These are phyloP conservation scores for Erodium maritimum DNA, from an alignment of 345 rosid genomes.

Conservation along the genomic window DNA sequence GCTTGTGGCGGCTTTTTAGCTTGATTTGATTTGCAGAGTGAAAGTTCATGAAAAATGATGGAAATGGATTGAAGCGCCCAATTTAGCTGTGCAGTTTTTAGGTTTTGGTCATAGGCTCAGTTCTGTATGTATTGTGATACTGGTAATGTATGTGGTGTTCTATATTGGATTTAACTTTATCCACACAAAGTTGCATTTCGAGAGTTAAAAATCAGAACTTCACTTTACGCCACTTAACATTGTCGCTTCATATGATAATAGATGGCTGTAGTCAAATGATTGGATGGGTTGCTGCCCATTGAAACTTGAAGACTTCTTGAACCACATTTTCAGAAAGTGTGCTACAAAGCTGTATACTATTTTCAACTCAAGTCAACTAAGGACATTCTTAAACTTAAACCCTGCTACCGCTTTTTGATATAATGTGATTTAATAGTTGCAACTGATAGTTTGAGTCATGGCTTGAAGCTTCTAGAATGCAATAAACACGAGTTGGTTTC, in stretches of 20 bases:
- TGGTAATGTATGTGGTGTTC: not conserved
- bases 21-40: not conserved
- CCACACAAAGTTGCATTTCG: not conserved
- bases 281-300: not conserved
- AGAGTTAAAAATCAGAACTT: no score
- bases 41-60: not conserved
- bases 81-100: not conserved
- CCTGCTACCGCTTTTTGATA: not conserved
- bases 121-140: not conserved
- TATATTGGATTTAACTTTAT: no score
- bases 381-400: not conserved
- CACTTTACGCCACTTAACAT: no score
- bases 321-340: not conserved
- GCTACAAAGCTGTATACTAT: not conserved
- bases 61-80: not conserved
- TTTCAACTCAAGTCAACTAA: not conserved
- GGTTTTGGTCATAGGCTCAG: not conserved
- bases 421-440: not conserved
- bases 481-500: no score
- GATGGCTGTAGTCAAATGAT: not conserved
- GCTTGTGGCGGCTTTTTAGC: not conserved
- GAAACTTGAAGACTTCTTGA: no score
- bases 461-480: no score
- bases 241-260: not conserved
- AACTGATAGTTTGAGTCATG: not conserved